Conservation (phyloP, 768 basidiomycete genomes). For the Tulasnella sp. region DNA sequence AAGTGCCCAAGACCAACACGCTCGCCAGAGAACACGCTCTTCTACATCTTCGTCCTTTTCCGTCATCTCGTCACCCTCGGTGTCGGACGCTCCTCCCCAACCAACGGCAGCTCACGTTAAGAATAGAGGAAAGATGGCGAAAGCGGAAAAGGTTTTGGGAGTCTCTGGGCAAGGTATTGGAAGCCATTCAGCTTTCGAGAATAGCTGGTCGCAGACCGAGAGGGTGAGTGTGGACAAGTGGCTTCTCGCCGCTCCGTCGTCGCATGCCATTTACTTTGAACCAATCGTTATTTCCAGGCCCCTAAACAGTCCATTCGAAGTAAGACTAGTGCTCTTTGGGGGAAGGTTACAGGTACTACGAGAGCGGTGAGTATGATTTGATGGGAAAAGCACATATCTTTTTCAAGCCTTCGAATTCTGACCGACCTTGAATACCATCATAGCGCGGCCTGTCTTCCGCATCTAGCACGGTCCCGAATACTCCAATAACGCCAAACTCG, state of each 20-base stretch:
- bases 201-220: neutral
- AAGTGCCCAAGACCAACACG: neutral
- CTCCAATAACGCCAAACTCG: neutral
- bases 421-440: neutral
- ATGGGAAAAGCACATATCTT: neutral
- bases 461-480: neutral
- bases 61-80: constrained; percentile 1
- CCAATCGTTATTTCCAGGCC: constrained; percentile 1
- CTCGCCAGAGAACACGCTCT: constrained; percentile 2
- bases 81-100: neutral
- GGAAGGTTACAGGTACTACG: constrained; percentile 53
- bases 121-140: neutral
- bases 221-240: neutral
- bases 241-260: neutral
- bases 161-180: neutral
- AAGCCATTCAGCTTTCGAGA: neutral
- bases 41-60: constrained; percentile 17
- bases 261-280: constrained; percentile 25
- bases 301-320: constrained; percentile 37
- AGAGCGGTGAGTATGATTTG: constrained; percentile 32
- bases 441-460: neutral
- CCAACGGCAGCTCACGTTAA: neutral
- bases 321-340: constrained; percentile 71
- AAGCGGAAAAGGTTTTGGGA: constrained; percentile 12
- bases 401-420: neutral